Percentiles rank a stretch among this genome's conserved stretches.
phyloP scores from a whole-genome alignment of 768 basidiomycete genomes.

The Lyophyllum decastes region DNA sequence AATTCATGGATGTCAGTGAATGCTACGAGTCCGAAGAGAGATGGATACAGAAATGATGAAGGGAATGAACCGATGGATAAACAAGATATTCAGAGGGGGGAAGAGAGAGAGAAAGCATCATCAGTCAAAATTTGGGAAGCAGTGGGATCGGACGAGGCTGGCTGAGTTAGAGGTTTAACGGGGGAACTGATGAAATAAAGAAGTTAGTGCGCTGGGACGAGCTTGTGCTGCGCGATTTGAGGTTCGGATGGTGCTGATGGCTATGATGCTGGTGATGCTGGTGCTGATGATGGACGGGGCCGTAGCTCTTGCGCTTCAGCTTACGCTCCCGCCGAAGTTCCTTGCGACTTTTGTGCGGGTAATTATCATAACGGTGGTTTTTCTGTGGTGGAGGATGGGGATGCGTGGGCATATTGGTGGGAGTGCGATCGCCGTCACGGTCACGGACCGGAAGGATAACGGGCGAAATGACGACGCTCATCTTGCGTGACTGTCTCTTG shows the following conservation, averaged over 20 bases:
- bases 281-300: constrained; percentile 41
- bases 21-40: neutral
- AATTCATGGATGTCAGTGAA: neutral
- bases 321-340: constrained; percentile 71
- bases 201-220: constrained; percentile 20
- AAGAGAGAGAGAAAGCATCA: neutral
- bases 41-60: neutral
- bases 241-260: constrained; percentile 34
- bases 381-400: constrained; percentile 32
- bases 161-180: constrained; percentile 19
- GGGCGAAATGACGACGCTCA: constrained; percentile 47
- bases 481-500: constrained; percentile 28
- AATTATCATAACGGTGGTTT: constrained; percentile 37
- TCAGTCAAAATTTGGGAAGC: neutral
- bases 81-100: neutral
- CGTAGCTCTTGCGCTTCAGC: constrained; percentile 60
- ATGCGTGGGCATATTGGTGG: constrained; percentile 38
- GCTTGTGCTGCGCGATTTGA: constrained; percentile 21
- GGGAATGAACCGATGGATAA: neutral
- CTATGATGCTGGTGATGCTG: constrained; percentile 46
- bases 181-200: constrained; percentile 21
- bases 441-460: constrained; percentile 48
- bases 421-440: constrained; percentile 54
- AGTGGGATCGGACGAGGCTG: neutral
- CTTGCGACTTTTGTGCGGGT: constrained; percentile 56